These are phyloP conservation scores for Leptographium radiaticola DNA, from an alignment of 2,329 filamentous ascomycete species.

Conservation along the genomic window DNA sequence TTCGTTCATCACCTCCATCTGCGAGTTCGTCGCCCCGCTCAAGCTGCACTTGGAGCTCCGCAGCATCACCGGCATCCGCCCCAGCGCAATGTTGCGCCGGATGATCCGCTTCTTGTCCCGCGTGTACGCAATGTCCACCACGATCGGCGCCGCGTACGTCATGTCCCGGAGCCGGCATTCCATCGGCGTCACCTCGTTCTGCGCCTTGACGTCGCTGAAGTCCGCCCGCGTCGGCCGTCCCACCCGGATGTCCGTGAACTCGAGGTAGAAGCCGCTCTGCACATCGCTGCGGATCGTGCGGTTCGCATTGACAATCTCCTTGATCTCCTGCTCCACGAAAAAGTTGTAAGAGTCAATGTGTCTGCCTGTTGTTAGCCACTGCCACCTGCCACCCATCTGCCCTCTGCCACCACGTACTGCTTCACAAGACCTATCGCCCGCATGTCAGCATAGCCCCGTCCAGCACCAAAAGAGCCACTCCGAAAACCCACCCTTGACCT, in stretches of 20 bases:
- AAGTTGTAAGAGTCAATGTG: slow-evolving; percentile 99
- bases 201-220: slow-evolving; percentile 55
- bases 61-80: slow-evolving; percentile 91
- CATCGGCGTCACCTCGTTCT: slow-evolving; percentile 75
- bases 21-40: slow-evolving; percentile 65
- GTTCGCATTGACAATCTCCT: slow-evolving; percentile 91
- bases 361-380: slow-evolving; percentile 17
- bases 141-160: slow-evolving; percentile 93
- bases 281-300: slow-evolving; percentile 81
- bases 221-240: slow-evolving; percentile 69
- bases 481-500: slow-evolving; percentile 61
- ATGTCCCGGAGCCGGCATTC: slow-evolving; percentile 93
- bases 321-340: slow-evolving; percentile 92
- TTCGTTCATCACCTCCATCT: slow-evolving; percentile 90
- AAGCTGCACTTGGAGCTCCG: slow-evolving; percentile 89
- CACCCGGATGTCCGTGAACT: slow-evolving; percentile 85
- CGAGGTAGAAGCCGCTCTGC: slow-evolving; percentile 83
- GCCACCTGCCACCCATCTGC: neutral
- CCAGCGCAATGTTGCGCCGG: slow-evolving; percentile 66
- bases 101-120: slow-evolving; percentile 66
- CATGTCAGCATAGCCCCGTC: neutral
- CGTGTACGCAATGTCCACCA: slow-evolving; percentile 84
- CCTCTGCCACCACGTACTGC: slow-evolving; percentile 38
- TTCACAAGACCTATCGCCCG: slow-evolving; percentile 63
- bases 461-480: slow-evolving; percentile 3